Base-by-base conservation (phyloP, 2,329 filamentous ascomycete genomes). In the Parascedosporium putredinis region DNA sequence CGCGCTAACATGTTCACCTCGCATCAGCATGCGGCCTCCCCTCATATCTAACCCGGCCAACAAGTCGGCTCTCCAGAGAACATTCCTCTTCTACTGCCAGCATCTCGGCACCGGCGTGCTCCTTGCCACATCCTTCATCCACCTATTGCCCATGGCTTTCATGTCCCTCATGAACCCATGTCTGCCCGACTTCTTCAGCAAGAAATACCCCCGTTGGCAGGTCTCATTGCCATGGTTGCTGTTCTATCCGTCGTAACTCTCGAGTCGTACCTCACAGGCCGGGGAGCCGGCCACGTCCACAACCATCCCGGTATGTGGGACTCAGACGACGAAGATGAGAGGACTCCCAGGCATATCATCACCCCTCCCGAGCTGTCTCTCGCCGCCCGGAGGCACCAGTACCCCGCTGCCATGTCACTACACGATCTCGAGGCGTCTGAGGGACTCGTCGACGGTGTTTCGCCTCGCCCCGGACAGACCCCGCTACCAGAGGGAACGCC, bases 61-160 rank as follows among this genome's bases (percentile, higher is more conserved):
- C 33, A 72, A 73, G 45, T 72, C 80, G 50, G 74, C 71, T 47
- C 75, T 76, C 50, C 81, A 82, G 48, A 73, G 72, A 54, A 72
- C 64, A 20, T 73, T 84, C 57, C 73, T 84, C 54, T 84, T 85
- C 62, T 69, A 82, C 54, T 82, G 80, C 58, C 79, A 84, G 55
- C 84, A 88, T 67, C 85, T 88, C 55, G 85, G 87, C 59, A 93
- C 87, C 1, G 87, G 87, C 52, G 88, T 93, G 18, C 71, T 93
- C n/a, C 83, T 93, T 54, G 86, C 88, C 9, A 93, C 87, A 1
- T 86, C 87, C 50, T 93, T 93, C 59, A 86, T 91, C 23, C 86
- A 91, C 67, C 72, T 85, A 10, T 74, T 84, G 3, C 82, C 79
- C 49, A 86, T 78, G 23, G 82, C 83, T 1, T 86, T 86, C 58